Evolutionary conservation across 805 yeast genomes (phyloP), one percentile per base, ranked within the genome.

Genomic region (Barnettozyma siamensis): DNA sequence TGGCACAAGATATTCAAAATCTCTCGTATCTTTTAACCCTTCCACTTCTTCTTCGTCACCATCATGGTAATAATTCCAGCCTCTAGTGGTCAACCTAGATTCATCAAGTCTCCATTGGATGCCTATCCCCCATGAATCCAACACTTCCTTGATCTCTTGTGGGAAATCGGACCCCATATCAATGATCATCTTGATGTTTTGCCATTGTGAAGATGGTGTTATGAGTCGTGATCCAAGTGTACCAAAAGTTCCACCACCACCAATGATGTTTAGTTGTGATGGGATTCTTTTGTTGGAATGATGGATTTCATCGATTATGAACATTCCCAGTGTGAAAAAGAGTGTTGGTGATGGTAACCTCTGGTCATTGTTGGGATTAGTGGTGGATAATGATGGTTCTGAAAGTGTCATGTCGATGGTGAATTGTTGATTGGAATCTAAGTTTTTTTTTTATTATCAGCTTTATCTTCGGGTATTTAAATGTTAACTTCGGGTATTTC

Each of bases 191-290:
- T 80, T 72, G n/a, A 80, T 68, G 7, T 55, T 76, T 63, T 48
- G 31, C 0, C 79, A 65, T 17, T 59, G 44, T 0, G 46, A 47
- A 0, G 76, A 71, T 8, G 75, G 36, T 4, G 36, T 55, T 2
- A 78, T 66, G 37, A 85, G 66, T 19, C 89, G 65, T 0, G 87
- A 79, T 0, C 96, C 96, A 13, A 83, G 64, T 1, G 80, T 74
- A 2, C 88, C 88, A 58, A 74, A 89, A 1, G 91, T 76, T 0
- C 95, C 96, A 2, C 89, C 98, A 2, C 98, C 98, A 1, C 98
- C 98, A 35, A 86, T 68, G 7, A 89, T 69, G 56, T 85, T 59
- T 46, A 52, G 58, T 48, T 65, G 67, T 43, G 64, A 38, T 47
- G 63, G 48, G 40, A 35, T 33, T 60, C 50, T 38, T 8, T 38